Evolutionary conservation across 1,284 basidiomycete genomes (phyloP).

Genomic region (Blastosporella zonata): DNA sequence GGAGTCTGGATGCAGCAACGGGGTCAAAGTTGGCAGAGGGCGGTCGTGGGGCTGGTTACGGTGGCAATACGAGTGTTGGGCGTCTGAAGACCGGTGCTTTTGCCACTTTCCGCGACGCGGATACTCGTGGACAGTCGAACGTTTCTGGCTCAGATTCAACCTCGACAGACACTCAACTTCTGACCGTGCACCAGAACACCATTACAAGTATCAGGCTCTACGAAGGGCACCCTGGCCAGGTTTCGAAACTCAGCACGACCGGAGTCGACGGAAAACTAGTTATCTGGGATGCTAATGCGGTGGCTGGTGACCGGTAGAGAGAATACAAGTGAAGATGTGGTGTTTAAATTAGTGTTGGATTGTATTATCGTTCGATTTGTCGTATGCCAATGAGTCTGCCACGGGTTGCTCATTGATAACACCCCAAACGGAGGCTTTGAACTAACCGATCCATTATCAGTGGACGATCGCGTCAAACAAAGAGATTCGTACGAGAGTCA

Average conservation of each 20-base stretch:
- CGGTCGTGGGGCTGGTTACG: constrained; percentile 35
- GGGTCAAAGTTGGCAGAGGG: constrained; percentile 46
- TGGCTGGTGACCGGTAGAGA: constrained; percentile 33
- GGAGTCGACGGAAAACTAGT: constrained; percentile 95
- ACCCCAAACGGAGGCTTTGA: constrained; percentile 94
- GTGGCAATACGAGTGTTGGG: constrained; percentile 57
- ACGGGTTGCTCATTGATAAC: constrained; percentile 84
- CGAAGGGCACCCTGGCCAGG: constrained; percentile 59
- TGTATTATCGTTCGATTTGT: constrained; percentile 30
- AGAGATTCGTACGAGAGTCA: constrained; percentile 67
- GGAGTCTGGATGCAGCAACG: constrained; percentile 83
- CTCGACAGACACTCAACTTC: constrained; percentile 66
- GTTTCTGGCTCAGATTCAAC: constrained; percentile 33
- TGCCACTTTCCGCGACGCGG: constrained; percentile 92
- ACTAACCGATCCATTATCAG: constrained; percentile 44
- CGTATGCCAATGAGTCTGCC: constrained; percentile 32
- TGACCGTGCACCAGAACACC: constrained; percentile 96
- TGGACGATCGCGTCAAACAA: constrained; percentile 1
- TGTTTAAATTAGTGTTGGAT: constrained; percentile 27
- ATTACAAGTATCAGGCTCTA: constrained; percentile 90
- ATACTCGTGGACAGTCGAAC: constrained; percentile 74
- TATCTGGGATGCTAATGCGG: constrained; percentile 79
- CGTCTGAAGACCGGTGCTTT: constrained; percentile 94
- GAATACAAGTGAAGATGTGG: constrained; percentile 15
- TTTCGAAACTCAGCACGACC: constrained; percentile 84